Evolutionary conservation across 2,329 filamentous ascomycete species (phyloP).

Genomic region (Aspergillus sp.): DNA sequence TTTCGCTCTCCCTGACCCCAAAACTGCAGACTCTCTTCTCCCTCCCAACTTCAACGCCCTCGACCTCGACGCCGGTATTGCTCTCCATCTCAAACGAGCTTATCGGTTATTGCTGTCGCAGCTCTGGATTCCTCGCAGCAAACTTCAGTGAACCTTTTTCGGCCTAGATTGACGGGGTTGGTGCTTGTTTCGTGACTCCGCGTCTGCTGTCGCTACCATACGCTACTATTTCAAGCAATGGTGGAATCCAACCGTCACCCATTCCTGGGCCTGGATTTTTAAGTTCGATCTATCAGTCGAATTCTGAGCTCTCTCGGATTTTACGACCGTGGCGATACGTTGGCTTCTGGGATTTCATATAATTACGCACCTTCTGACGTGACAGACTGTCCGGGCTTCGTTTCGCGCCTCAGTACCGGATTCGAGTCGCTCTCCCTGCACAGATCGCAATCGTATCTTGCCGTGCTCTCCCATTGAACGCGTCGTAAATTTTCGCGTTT

Average conservation of each 20-base stretch:
- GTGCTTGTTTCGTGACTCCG: neutral
- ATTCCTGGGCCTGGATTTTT: neutral
- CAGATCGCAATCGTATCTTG: neutral
- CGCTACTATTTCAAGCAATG: neutral
- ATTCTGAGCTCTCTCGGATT: neutral
- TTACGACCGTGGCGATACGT: neutral
- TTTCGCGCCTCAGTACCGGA: slow-evolving; percentile 1
- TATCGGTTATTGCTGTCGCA: no score
- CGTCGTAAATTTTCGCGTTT: neutral
- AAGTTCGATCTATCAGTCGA: neutral
- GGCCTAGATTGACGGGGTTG: no score
- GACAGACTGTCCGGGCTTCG: neutral
- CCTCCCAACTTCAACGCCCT: no score
- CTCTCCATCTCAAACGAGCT: no score
- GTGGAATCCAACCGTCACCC: neutral
- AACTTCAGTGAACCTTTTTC: no score
- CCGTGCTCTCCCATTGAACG: neutral
- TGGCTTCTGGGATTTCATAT: neutral
- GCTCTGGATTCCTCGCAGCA: no score
- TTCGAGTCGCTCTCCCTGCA: neutral
- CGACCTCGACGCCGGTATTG: no score
- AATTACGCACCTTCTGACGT: neutral
- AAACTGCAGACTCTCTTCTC: no score
- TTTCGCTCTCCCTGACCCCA: no score
- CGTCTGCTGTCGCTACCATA: neutral